Evolutionary conservation across 2,329 filamentous ascomycete species (phyloP), one percentile per base, ranked within the genome.

Genomic region (Elsinoe necatrix): DNA sequence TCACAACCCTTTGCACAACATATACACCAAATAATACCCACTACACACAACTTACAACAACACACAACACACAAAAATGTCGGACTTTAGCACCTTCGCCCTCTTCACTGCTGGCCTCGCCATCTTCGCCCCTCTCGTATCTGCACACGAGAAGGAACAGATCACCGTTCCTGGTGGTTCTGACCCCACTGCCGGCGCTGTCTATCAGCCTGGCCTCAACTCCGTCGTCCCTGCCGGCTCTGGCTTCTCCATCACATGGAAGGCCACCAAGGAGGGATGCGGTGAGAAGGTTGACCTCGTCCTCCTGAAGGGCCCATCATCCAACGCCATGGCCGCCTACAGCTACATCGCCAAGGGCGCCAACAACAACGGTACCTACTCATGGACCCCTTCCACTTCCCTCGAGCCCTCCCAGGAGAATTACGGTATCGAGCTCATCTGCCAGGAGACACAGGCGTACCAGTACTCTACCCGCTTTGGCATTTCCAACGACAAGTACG

Each of bases 381-480:
- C 61, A 57, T 84, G 80, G 81, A 80, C 76, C 42, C 79, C 79
- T 41, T 64, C 71, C 59, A 67, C 73, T 56, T 61, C 66, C 41
- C 76, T 83, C 59, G 65, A 58, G 37, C 64, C 67, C 20, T 61
- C 61, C 41, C 71, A 74, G 63, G 66, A 66, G 60, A 76, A 78
- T 60, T 84, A 84, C 71, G 82, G 81, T 60, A 72, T 85, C 65
- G 75, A 83, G 67, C 69, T 85, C 63, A 79, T 84, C 62, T 80
- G 79, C 61, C 79, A 83, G 65, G 72, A 73, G 51, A 80, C 74
- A 60, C 79, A 81, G 66, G 70, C 78, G 66, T 84, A 80, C 76
- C 81, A 84, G 67, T 82, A 76, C 71, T 78, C 77, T 42, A 79
- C 78, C 58, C 80, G 84, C 68, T 84, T 84, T 72, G 81, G 81